Base-by-base conservation (phyloP, 2,329 filamentous ascomycete species). In the Pseudocercospora pini-densiflorae region DNA sequence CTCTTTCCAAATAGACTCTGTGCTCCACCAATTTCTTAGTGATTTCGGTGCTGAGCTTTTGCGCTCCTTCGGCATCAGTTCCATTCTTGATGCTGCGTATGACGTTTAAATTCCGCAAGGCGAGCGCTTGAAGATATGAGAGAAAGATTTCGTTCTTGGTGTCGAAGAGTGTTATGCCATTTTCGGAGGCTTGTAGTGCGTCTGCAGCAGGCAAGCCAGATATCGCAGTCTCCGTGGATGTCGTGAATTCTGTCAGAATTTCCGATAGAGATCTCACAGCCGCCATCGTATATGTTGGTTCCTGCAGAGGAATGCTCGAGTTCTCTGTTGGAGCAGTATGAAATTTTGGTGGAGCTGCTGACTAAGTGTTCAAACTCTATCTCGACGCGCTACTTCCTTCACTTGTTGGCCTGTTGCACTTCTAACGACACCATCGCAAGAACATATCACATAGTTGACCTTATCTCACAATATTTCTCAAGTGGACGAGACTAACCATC, bases 81-180 rank as follows among this genome's bases (percentile, higher is more conserved):
- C 74, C 74, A 2, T 78, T 73, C 71, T 79, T 73, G 72, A 81
- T 71, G 72, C 71, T 75, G 12, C 77, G 71, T 3, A 79, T 77
- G 14, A 79, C 75, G 55, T 74, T 76, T 67, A 79, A 61, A 76
- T 89, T 88, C 65, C 92, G 88, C 21, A 98, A 80, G 53, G 95
- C 92, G 3, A 98, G 88, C 75, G 97, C 96, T 75, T 99, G 94
- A 0, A 99, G 85, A 80, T 99, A 99, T 3, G 94, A 94, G 45
- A 99, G 89, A 19, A 99, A 89, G n/a, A 99, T 86, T 77, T 99
- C 95, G 80, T 96, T 98, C 82, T 99, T 99, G 70, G 92, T 89
- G 77, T 98, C 93, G 75, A 99, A 89, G 0, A 99, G 88, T 0
- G 95, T 97, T 65, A 99, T 95, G 76, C 95, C 94, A 74, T 97